A percentile compares a stretch with the other conserved stretches of the same genome.
These are phyloP conservation scores for Scleroderma bovista DNA, from an alignment of 768 basidiomycete species.

Conservation along the genomic window DNA sequence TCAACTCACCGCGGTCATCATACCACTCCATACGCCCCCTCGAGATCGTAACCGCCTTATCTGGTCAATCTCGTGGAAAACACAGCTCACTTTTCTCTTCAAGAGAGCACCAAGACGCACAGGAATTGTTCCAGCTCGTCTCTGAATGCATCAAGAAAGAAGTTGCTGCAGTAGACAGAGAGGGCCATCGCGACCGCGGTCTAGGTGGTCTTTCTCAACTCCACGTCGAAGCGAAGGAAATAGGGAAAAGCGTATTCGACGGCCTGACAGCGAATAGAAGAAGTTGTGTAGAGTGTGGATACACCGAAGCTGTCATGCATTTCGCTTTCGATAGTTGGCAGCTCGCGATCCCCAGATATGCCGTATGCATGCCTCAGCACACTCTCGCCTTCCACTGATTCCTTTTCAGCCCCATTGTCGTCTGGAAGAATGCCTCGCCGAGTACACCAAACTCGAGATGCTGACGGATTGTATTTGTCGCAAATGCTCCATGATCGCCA, in stretches of 20 bases:
- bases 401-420: slow-evolving; percentile 50
- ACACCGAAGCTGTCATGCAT: slow-evolving; percentile 92
- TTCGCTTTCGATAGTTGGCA: slow-evolving; percentile 86
- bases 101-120: slow-evolving; percentile 95
- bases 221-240: slow-evolving; percentile 27
- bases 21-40: slow-evolving; percentile 65
- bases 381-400: slow-evolving; percentile 8
- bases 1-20: slow-evolving; percentile 56
- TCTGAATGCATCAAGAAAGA: slow-evolving; percentile 89
- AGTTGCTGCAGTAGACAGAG: slow-evolving; percentile 63
- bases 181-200: slow-evolving; percentile 66
- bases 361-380: slow-evolving; percentile 37
- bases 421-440: slow-evolving; percentile 78
- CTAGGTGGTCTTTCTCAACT: slow-evolving; percentile 48
- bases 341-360: slow-evolving; percentile 61
- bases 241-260: slow-evolving; percentile 74
- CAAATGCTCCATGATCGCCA: slow-evolving; percentile 81
- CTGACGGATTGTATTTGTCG: slow-evolving; percentile 92
- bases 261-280: slow-evolving; percentile 87
- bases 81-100: slow-evolving; percentile 71
- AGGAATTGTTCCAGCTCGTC: slow-evolving; percentile 93
- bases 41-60: slow-evolving; percentile 66
- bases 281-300: slow-evolving; percentile 85
- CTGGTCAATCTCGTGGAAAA: slow-evolving; percentile 46
- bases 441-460: slow-evolving; percentile 85